Conservation (phyloP, 768 basidiomycete species). For the Leucocoprinus leucothites region DNA sequence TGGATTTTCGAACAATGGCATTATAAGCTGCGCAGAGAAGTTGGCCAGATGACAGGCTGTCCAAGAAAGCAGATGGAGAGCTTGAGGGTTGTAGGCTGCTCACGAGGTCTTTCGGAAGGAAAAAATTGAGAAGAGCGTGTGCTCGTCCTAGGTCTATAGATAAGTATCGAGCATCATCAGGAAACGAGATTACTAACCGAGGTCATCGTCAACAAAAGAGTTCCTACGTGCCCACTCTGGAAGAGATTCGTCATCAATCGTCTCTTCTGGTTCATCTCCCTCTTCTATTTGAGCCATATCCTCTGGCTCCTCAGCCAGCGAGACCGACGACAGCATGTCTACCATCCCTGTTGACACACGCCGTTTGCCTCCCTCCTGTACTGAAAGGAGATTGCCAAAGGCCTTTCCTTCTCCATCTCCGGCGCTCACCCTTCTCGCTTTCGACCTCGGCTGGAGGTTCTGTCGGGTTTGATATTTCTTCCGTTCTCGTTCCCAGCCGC, state of each 20-base stretch:
- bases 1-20: slow-evolving; percentile 71
- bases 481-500: slow-evolving; percentile 37
- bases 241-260: slow-evolving; percentile 66
- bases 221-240: slow-evolving; percentile 74
- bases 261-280: slow-evolving; percentile 35
- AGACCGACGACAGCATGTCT: slow-evolving; percentile 46
- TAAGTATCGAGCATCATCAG: slow-evolving; percentile 2
- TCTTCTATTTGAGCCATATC: slow-evolving; percentile 40
- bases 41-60: slow-evolving; percentile 69
- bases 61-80: slow-evolving; percentile 42
- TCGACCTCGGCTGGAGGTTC: slow-evolving; percentile 29
- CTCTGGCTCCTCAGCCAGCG: slow-evolving; percentile 55
- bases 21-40: slow-evolving; percentile 82
- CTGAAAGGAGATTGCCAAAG: slow-evolving; percentile 17
- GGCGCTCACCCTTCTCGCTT: slow-evolving; percentile 48
- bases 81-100: slow-evolving; percentile 11
- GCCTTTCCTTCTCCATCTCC: slow-evolving; percentile 30
- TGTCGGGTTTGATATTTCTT: slow-evolving; percentile 6
- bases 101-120: slow-evolving; percentile 51
- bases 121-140: slow-evolving; percentile 54
- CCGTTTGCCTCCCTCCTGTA: slow-evolving; percentile 33
- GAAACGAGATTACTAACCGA: slow-evolving; percentile 43
- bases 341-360: slow-evolving; percentile 62
- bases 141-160: slow-evolving; percentile 51
- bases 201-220: slow-evolving; percentile 49